These are phyloP conservation scores for Raddia guianensis DNA, from an alignment of 176 grass and related monocot species.

Conservation along the genomic window DNA sequence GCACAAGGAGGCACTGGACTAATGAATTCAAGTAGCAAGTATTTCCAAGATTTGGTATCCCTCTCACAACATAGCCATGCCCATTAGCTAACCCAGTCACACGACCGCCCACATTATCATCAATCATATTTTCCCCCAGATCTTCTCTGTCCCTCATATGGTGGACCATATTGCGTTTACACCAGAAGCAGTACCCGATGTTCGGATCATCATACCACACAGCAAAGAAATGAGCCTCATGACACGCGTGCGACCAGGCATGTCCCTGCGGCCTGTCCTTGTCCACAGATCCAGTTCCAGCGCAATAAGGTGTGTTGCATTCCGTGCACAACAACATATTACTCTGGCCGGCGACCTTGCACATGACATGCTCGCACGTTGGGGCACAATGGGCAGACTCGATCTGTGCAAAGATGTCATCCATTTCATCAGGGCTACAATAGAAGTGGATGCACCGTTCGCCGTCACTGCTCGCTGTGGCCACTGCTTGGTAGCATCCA, in stretches of 20 bases:
- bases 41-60: constrained; percentile 64
- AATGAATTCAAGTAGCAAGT: constrained; percentile 86
- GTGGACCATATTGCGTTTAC: constrained; percentile 5
- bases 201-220: constrained; percentile 38
- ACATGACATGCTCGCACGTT: constrained; percentile 34
- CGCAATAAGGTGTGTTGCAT: constrained; percentile 51
- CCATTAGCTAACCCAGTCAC: background rate
- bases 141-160: constrained; percentile 3
- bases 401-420: constrained; percentile 37
- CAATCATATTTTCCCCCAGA: background rate
- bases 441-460: constrained; percentile 52
- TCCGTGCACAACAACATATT: constrained; percentile 67
- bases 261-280: constrained; percentile 59
- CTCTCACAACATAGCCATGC: constrained; percentile 50
- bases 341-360: constrained; percentile 13
- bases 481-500: background rate
- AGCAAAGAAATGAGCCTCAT: constrained; percentile 57
- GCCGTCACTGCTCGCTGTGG: background rate
- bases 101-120: background rate
- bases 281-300: constrained; percentile 17
- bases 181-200: constrained; percentile 69
- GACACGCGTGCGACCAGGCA: constrained; percentile 51
- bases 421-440: constrained; percentile 18
- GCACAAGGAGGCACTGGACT: constrained; percentile 80
- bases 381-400: constrained; percentile 13